A percentile compares a stretch with the other conserved stretches of the same genome.
phyloP scores from a whole-genome alignment of 129 eudicot species.

The Scalesia atractyloides region DNA sequence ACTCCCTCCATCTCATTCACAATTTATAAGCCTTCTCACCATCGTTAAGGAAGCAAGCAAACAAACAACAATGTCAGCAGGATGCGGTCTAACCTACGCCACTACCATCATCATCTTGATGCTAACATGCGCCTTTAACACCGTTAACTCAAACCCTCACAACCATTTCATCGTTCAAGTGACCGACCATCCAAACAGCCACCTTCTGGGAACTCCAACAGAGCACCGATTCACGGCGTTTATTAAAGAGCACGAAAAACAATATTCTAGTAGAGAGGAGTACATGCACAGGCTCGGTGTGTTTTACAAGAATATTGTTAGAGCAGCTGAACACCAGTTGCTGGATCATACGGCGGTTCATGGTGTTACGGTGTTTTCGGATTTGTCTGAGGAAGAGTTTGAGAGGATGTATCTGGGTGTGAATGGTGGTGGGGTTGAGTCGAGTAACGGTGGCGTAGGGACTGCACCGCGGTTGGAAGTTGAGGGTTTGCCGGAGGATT shows the following conservation, averaged over 20 bases:
- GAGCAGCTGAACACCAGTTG: slow-evolving; percentile 89
- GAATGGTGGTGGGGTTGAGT: background rate
- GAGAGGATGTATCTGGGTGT: slow-evolving; percentile 9
- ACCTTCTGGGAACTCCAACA: slow-evolving; percentile 54
- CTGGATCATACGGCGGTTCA: slow-evolving; percentile 88
- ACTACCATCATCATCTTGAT: background rate
- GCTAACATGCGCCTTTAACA: slow-evolving; percentile 43
- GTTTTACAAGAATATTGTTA: slow-evolving; percentile 54
- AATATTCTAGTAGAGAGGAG: slow-evolving; percentile 66
- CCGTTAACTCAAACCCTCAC: slow-evolving; percentile 20
- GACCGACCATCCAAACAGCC: slow-evolving; percentile 44
- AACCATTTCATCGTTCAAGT: slow-evolving; percentile 55
- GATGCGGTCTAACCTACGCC: slow-evolving; percentile 39
- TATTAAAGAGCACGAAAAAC: slow-evolving; percentile 56
- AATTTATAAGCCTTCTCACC: background rate
- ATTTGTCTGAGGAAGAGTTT: slow-evolving; percentile 15
- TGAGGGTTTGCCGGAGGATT: slow-evolving; percentile 64
- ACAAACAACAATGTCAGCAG: slow-evolving; percentile 23
- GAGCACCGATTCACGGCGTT: slow-evolving; percentile 56
- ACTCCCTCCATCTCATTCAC: background rate
- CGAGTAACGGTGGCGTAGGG: background rate
- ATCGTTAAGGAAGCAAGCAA: background rate
- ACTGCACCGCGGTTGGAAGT: slow-evolving; percentile 50
- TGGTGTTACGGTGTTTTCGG: slow-evolving; percentile 56
- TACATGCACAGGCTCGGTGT: slow-evolving; percentile 80